Evolutionary conservation across 768 basidiomycete species (phyloP).

Genomic region (Serendipita sp.): DNA sequence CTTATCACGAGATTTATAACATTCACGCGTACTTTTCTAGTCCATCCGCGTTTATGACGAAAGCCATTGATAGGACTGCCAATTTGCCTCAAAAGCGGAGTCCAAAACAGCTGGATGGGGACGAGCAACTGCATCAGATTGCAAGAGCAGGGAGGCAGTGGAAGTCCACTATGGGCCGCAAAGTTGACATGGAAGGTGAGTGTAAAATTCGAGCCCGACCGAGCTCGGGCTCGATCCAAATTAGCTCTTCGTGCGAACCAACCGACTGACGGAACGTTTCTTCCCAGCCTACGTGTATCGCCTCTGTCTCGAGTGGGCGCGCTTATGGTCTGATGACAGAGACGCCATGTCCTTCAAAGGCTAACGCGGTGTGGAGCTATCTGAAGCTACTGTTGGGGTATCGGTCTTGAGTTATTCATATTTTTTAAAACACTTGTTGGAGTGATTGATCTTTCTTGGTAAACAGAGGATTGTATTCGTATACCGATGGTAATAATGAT

Average conservation of each 20-base stretch:
- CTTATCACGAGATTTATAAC: constrained; percentile 87
- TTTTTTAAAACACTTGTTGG: background rate
- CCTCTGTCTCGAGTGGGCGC: constrained; percentile 74
- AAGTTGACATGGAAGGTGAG: constrained; percentile 84
- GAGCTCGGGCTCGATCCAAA: background rate
- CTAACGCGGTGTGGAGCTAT: background rate
- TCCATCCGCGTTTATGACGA: constrained; percentile 41
- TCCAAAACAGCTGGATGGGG: constrained; percentile 38
- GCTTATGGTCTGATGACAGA: constrained; percentile 72
- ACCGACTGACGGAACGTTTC: background rate
- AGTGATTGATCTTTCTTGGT: too few species aligned
- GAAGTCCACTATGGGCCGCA: constrained; percentile 69
- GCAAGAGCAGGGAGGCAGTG: constrained; percentile 86
- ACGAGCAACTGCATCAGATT: constrained; percentile 58
- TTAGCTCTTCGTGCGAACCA: background rate
- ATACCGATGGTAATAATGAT: too few species aligned
- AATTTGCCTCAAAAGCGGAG: constrained; percentile 17
- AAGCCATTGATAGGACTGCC: constrained; percentile 34
- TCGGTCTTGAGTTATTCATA: background rate
- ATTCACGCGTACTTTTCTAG: constrained; percentile 88
- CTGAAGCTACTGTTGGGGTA: too few species aligned
- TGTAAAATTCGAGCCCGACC: constrained; percentile 3
- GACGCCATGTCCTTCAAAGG: constrained; percentile 27
- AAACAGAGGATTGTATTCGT: too few species aligned
- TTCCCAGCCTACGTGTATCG: constrained; percentile 69